Base-by-base conservation (phyloP, 768 basidiomycete species). In the Mycena metata region DNA sequence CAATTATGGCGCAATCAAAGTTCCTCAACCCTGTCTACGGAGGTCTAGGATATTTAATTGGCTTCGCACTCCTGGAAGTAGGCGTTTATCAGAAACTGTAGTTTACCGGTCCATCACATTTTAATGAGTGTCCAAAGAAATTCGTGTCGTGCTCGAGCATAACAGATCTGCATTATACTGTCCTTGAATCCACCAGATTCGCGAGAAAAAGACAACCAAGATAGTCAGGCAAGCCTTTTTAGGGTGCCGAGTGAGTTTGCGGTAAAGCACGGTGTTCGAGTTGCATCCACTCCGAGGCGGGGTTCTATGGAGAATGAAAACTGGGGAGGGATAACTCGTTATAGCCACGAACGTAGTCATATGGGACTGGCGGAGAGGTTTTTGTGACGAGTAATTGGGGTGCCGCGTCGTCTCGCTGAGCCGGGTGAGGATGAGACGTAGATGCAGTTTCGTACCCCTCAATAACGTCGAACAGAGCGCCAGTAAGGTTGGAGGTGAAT, bases 391-490 rank as follows among this genome's bases (percentile, higher is more conserved):
- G 12, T 24, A 26, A 5, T 33, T 51, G 30, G 15, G 50, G 17
- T 30, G 15, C 42, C 24, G 12, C 21, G 23, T 9, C 10, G 24
- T 24, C 23, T 7, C 15, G 2, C 42, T 9, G 41, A 8, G 24
- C 7, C 24, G 15, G 13, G 26, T 54, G 43, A n/a, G n/a, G n/a
- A 10, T 30, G 19, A 1, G 61, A 54, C 17, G 13, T 11, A 35
- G 35, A 39, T 11, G 46, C 54, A 10, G 54, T 64, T 13, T 64
- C 54, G 24, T 55, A 64, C 17, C 63, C 63, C 13, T 56, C 8
- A 5, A 64, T 24, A 12, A 21, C 35, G 21, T 64, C 63, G 54
- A 64, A 57, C 17, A 47, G 35, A 4, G 56, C 45, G 5, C 54
- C 52, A 2, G 51, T 63, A 43, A 46, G 8, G 9, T 3, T 13